Conservation (phyloP, 1,284 basidiomycete genomes). For the Trametes sp. region DNA sequence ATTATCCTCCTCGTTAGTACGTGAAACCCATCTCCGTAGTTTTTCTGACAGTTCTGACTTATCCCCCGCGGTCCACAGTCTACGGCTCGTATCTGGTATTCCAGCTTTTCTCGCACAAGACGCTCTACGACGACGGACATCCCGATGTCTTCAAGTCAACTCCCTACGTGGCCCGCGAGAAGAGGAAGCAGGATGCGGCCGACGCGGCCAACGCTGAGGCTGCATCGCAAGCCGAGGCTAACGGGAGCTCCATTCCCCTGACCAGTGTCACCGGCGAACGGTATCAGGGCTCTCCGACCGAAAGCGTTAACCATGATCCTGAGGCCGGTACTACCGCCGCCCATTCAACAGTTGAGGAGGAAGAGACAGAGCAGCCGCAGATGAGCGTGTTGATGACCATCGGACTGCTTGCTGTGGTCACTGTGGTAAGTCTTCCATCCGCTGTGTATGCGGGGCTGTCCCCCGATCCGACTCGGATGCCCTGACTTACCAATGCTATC, state of each 20-base stretch:
- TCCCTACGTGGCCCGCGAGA: slow-evolving; percentile 41
- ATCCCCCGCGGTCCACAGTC: slow-evolving; percentile 57
- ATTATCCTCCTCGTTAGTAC: slow-evolving; percentile 82
- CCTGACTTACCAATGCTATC: not conserved
- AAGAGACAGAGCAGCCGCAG: slow-evolving; percentile 57
- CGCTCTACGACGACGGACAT: slow-evolving; percentile 67
- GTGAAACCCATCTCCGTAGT: too few relatives aligned
- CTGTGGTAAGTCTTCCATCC: slow-evolving; percentile 57
- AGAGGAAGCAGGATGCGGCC: slow-evolving; percentile 12
- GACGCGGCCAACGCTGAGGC: slow-evolving; percentile 7
- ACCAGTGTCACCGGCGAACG: slow-evolving; percentile 1
- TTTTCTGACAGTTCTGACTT: too few relatives aligned
- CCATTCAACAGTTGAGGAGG: slow-evolving; percentile 45
- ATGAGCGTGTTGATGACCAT: slow-evolving; percentile 63
- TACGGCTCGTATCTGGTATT: slow-evolving; percentile 82
- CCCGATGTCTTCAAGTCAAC: slow-evolving; percentile 48
- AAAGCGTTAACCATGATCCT: slow-evolving; percentile 16
- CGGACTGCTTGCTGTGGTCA: slow-evolving; percentile 62
- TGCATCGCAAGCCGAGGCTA: not conserved
- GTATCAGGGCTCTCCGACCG: slow-evolving; percentile 2
- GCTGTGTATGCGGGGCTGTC: not conserved
- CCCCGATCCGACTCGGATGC: not conserved
- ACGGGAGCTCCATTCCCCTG: slow-evolving; percentile 21
- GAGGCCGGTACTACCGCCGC: slow-evolving; percentile 25
- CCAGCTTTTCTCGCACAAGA: slow-evolving; percentile 86